Evolutionary conservation across 768 basidiomycete genomes (phyloP).

Genomic region (Termitomyces sp.): DNA sequence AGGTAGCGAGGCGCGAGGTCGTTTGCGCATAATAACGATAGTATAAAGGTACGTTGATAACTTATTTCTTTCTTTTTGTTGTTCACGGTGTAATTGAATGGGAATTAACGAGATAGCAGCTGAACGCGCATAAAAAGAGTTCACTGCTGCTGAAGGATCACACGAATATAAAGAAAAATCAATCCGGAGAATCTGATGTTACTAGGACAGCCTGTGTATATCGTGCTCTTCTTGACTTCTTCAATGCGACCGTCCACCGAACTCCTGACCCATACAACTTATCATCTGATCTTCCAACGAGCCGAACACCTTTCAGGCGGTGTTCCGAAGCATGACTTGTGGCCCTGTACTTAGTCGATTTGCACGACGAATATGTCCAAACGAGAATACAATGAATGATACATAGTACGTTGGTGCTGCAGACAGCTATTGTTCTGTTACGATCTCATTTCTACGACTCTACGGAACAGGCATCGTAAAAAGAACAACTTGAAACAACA

Average conservation of each 20-base stretch:
- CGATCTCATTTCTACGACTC: not conserved
- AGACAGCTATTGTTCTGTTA: not conserved
- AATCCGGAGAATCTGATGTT: conserved; percentile 82
- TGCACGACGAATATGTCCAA: not conserved
- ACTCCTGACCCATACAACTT: not conserved
- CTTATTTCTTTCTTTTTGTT: conserved; percentile 39
- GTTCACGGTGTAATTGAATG: conserved; percentile 62
- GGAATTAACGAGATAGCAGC: conserved; percentile 85
- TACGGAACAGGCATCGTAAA: not conserved
- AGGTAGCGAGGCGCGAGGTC: conserved; percentile 81
- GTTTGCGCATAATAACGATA: conserved; percentile 90
- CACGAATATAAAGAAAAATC: conserved; percentile 87
- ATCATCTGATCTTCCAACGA: too few species aligned
- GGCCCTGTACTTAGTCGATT: too few species aligned
- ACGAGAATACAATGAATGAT: not conserved
- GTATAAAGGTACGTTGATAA: conserved; percentile 66
- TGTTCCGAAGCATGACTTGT: not conserved
- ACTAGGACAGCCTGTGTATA: conserved; percentile 1
- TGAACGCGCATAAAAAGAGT: conserved; percentile 95
- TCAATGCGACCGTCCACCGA: not conserved
- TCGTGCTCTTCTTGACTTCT: too few species aligned
- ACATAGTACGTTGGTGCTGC: not conserved
- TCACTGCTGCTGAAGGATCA: conserved; percentile 86
- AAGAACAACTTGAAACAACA: not conserved
- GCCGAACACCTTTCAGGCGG: not conserved